Evolutionary conservation across 2,329 filamentous ascomycete species (phyloP), one percentile per base, ranked within the genome.

Genomic region (Mollisiaceae sp.): DNA sequence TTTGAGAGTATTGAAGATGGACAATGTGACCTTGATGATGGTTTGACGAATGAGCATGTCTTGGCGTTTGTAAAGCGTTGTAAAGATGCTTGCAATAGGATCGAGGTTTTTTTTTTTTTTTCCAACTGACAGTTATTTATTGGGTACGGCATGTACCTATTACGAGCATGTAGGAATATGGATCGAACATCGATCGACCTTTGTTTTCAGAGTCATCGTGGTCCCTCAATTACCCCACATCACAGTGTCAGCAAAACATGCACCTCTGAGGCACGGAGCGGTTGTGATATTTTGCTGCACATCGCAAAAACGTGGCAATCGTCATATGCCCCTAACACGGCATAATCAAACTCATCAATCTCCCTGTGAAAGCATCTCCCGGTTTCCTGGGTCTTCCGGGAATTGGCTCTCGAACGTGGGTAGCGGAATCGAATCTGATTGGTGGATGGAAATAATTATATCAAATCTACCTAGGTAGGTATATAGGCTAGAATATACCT

Each of bases 301-400:
- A 47, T 47, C 43, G 43, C 43, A 47, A 22, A n/a, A 47, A 47
- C 15, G 43, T 47, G 43, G 43, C 43, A 22, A 47, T 47, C 43
- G 8, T 20, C 8, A 47, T 47, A 2, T 47, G 18, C 39, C 39
- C 18, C 39, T 3, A 32, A 3, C 6, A 32, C 27, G 3, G 27
- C 27, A 32, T 6, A 32, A 32, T 6, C 27, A 32, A 32, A 32
- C 6, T 6, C 27, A 32, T 3, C 27, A 32, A 32, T 32, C 27
- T 32, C 27, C n/a, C n/a, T n/a, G n/a, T n/a, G n/a, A n/a, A n/a
- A n/a, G n/a, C n/a, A n/a, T n/a, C n/a, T n/a, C n/a, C n/a, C n/a
- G n/a, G n/a, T n/a, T n/a, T n/a, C n/a, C n/a, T n/a, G n/a, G n/a
- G n/a, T n/a, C n/a, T n/a, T n/a, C n/a, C n/a, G n/a, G n/a, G n/a